Evolutionary conservation across 176 grass and related monocot species (phyloP).

Genomic region (Aegilops longissima): DNA sequence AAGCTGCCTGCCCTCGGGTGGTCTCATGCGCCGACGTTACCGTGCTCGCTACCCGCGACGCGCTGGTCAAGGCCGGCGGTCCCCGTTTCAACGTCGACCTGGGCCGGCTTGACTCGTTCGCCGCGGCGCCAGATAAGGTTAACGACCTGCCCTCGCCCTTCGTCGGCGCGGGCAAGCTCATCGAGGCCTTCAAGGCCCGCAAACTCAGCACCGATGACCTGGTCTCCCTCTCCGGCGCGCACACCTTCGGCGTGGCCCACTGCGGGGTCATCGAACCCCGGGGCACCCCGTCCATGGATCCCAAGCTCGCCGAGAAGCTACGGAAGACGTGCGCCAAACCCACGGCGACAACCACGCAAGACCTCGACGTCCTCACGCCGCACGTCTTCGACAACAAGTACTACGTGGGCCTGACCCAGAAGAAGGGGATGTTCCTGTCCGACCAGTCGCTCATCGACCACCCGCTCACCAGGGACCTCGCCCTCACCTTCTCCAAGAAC

Average conservation of each 20-base stretch:
- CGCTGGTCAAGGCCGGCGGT: slow-evolving; percentile 28
- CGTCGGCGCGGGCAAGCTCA: neutral
- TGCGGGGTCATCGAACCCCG: slow-evolving; percentile 30
- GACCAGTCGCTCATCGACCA: slow-evolving; percentile 36
- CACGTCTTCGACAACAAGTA: slow-evolving; percentile 59
- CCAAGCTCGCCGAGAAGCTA: neutral
- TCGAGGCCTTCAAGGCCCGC: neutral
- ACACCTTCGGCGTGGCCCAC: slow-evolving; percentile 53
- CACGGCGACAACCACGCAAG: neutral
- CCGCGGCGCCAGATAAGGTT: neutral
- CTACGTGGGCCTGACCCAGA: slow-evolving; percentile 35
- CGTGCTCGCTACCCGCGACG: slow-evolving; percentile 41
- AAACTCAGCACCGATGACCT: slow-evolving; percentile 37
- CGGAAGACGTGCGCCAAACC: neutral
- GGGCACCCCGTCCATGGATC: slow-evolving; percentile 22
- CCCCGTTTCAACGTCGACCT: slow-evolving; percentile 35
- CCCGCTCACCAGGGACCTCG: neutral
- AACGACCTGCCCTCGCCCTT: neutral
- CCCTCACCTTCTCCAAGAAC: slow-evolving; percentile 16
- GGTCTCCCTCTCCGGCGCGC: slow-evolving; percentile 61
- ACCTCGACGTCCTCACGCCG: slow-evolving; percentile 33
- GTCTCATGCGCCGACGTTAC: slow-evolving; percentile 55
- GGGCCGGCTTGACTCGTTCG: slow-evolving; percentile 23
- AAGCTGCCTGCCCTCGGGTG: neutral
- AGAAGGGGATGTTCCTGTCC: slow-evolving; percentile 37